phyloP scores from a whole-genome alignment of 345 rosid species.

The Noccaea caerulescens region DNA sequence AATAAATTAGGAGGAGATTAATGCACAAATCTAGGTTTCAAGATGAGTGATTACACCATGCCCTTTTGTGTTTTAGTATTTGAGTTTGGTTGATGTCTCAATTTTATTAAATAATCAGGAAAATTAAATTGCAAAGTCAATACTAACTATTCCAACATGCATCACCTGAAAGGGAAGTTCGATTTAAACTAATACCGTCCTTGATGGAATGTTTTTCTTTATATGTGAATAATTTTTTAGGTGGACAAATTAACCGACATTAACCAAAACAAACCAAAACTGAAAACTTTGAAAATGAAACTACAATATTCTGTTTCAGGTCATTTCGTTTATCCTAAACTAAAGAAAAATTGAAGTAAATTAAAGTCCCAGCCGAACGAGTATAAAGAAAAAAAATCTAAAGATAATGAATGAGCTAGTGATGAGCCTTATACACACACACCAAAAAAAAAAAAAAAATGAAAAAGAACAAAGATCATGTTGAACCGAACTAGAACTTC shows the following conservation, averaged over 20 bases:
- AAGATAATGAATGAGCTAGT: neutral
- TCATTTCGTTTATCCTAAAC: neutral
- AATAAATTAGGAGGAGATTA: slow-evolving; percentile 20
- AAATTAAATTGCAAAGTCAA: slow-evolving; percentile 33
- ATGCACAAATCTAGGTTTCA: slow-evolving; percentile 31
- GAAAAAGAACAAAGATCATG: no score
- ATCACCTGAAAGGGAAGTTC: slow-evolving; percentile 41
- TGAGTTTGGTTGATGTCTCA: slow-evolving; percentile 24
- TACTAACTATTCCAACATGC: slow-evolving; percentile 38
- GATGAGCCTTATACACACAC: neutral
- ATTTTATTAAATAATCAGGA: neutral
- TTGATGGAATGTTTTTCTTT: slow-evolving; percentile 6
- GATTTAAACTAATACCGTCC: slow-evolving; percentile 37
- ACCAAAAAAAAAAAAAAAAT: no score
- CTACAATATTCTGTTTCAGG: neutral
- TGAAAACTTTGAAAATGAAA: neutral
- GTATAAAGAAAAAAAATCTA: neutral
- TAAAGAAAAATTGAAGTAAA: neutral
- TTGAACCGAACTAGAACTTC: no score
- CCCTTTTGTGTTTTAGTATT: slow-evolving; percentile 33
- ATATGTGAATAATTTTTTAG: neutral
- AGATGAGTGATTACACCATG: slow-evolving; percentile 20
- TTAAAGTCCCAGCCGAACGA: neutral
- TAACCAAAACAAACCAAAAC: slow-evolving; percentile 3
- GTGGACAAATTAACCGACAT: slow-evolving; percentile 3